phyloP scores from a whole-genome alignment of 2,329 filamentous ascomycete species.

The Exophiala calicioides region DNA sequence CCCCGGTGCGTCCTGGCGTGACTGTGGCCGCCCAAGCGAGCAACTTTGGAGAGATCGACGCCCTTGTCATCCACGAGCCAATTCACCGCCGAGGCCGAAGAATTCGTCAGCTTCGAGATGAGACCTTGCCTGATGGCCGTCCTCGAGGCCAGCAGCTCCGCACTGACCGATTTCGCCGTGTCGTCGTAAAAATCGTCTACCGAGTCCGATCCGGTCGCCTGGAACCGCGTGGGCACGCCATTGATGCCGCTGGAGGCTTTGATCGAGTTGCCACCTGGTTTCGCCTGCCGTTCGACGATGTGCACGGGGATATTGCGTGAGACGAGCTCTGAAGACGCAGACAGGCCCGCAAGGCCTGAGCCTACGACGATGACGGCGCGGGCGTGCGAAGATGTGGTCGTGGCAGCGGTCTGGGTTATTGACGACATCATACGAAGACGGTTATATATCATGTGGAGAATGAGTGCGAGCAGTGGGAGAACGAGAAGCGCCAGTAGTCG shows the following conservation, averaged over 20 bases:
- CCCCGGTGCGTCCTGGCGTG: constrained; percentile 60
- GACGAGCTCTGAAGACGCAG: constrained; percentile 60
- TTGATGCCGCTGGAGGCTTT: constrained; percentile 69
- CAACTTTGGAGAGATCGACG: constrained; percentile 60
- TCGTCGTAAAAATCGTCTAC: constrained; percentile 53
- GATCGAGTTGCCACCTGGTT: constrained; percentile 66
- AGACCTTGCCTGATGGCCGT: constrained; percentile 18
- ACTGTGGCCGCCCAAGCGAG: constrained; percentile 62
- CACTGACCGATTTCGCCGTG: constrained; percentile 59
- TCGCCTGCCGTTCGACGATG: constrained; percentile 60
- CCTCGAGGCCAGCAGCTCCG: constrained; percentile 25
- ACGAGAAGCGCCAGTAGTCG: no score
- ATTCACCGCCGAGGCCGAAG: constrained; percentile 53
- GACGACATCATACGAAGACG: no score
- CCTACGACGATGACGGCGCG: constrained; percentile 60
- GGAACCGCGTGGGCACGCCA: constrained; percentile 61
- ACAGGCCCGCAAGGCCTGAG: constrained; percentile 64
- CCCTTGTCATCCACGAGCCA: constrained; percentile 61
- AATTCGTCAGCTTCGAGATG: constrained; percentile 50
- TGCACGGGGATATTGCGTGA: constrained; percentile 54
- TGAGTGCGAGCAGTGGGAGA: no score
- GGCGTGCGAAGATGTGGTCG: no score
- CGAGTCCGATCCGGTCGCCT: constrained; percentile 37
- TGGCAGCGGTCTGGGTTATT: no score
- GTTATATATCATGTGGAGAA: no score